Evolutionary conservation across 257 asterid genomes (phyloP).

Genomic region (Plectranthus barbatus): DNA sequence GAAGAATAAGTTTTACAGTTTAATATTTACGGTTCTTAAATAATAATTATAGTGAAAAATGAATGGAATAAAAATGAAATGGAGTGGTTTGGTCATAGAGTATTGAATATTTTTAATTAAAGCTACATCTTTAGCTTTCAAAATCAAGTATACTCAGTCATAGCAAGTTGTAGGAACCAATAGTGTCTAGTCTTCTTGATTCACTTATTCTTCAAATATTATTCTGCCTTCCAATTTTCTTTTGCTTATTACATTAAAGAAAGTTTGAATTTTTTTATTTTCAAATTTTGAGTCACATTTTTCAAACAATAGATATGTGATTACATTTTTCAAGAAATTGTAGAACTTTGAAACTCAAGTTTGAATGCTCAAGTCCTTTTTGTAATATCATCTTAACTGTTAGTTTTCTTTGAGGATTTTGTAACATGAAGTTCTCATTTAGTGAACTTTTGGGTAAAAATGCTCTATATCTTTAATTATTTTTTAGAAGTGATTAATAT

Average conservation of each 20-base stretch:
- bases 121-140: too few relatives aligned
- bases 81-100: background rate
- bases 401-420: background rate
- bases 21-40: background rate
- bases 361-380: too few relatives aligned
- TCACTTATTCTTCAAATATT: background rate
- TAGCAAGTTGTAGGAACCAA: background rate
- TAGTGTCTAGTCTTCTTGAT: background rate
- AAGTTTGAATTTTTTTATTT: background rate
- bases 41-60: background rate
- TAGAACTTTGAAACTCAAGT: too few relatives aligned
- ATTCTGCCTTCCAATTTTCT: background rate
- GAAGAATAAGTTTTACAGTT: background rate
- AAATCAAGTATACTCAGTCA: background rate
- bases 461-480: background rate
- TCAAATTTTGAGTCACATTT: background rate
- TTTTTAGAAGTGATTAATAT: background rate
- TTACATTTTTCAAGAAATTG: too few relatives aligned
- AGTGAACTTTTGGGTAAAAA: conserved; percentile 1
- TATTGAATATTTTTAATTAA: too few relatives aligned
- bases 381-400: background rate
- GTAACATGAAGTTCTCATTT: background rate
- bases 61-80: too few relatives aligned
- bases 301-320: background rate
- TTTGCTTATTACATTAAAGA: background rate